Conservation (phyloP, 352 stramenopile genomes). For the Globisporangium megalacanthum region DNA sequence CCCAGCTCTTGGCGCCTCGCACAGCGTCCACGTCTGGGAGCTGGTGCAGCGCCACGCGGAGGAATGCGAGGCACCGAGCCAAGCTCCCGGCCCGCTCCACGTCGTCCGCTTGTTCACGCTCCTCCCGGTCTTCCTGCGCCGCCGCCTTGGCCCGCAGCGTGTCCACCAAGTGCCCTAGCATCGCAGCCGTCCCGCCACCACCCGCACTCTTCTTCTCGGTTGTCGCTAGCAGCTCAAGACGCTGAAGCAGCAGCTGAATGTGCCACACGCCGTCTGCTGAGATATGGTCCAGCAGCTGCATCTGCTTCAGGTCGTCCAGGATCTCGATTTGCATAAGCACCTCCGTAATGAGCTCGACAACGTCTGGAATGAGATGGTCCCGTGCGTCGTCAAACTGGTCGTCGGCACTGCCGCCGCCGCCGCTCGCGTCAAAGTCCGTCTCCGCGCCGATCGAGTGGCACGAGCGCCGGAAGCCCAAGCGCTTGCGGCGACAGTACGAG, state of each 20-base stretch:
- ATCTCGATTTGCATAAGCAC: constrained; percentile 69
- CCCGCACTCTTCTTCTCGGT: constrained; percentile 3
- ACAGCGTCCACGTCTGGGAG: constrained; percentile 28
- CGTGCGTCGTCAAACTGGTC: constrained; percentile 26
- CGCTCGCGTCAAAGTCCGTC: constrained; percentile 26
- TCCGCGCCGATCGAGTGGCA: constrained; percentile 68
- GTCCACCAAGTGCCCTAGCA: constrained; percentile 27
- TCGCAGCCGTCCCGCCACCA: background rate
- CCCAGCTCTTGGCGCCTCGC: constrained; percentile 26
- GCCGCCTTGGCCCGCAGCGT: constrained; percentile 1
- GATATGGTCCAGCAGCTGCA: constrained; percentile 79
- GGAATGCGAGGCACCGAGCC: constrained; percentile 38
- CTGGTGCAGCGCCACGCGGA: constrained; percentile 37
- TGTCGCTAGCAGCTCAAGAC: constrained; percentile 19
- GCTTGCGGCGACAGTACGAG: constrained; percentile 67
- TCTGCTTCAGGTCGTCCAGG: constrained; percentile 75
- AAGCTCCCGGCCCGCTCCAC: constrained; percentile 37
- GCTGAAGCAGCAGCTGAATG: constrained; percentile 43
- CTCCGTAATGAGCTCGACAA: constrained; percentile 70
- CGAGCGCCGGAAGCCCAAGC: constrained; percentile 69
- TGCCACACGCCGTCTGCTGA: constrained; percentile 76
- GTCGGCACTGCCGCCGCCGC: background rate
- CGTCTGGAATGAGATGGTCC: constrained; percentile 49
- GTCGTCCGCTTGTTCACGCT: constrained; percentile 28
- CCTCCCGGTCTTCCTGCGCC: constrained; percentile 4